phyloP scores from a whole-genome alignment of 352 stramenopile species.

The Pythium sp. region DNA sequence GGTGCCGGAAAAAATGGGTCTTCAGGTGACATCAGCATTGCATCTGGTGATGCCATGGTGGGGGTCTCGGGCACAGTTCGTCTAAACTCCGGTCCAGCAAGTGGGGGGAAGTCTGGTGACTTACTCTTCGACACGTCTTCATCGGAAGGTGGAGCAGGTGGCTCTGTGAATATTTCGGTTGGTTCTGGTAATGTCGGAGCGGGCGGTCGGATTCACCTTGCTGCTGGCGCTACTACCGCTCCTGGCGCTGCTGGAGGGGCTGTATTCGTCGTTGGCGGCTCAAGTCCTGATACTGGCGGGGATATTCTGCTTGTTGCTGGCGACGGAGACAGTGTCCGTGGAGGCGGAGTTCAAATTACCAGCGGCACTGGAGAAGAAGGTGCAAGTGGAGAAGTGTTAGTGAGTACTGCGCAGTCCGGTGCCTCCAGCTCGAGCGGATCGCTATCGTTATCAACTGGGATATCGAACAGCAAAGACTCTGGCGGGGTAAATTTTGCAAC shows the following conservation, averaged over 20 bases:
- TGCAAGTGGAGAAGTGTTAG: no score
- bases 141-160: background rate
- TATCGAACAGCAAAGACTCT: no score
- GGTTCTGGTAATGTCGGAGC: background rate
- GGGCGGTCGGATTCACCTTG: background rate
- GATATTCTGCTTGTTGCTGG: no score
- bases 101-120: background rate
- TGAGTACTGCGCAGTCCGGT: no score
- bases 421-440: no score
- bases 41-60: background rate
- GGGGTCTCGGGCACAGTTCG: background rate
- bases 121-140: background rate
- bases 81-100: background rate
- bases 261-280: no score
- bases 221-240: background rate
- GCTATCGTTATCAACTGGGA: no score
- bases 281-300: no score
- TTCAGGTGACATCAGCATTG: background rate
- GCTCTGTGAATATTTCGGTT: background rate
- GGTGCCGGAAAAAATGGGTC: background rate
- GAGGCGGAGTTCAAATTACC: no score
- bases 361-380: no score
- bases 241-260: background rate
- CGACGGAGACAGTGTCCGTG: no score
- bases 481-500: no score